phyloP scores from a whole-genome alignment of 352 stramenopile genomes.

The Phytophthora nicotianae region DNA sequence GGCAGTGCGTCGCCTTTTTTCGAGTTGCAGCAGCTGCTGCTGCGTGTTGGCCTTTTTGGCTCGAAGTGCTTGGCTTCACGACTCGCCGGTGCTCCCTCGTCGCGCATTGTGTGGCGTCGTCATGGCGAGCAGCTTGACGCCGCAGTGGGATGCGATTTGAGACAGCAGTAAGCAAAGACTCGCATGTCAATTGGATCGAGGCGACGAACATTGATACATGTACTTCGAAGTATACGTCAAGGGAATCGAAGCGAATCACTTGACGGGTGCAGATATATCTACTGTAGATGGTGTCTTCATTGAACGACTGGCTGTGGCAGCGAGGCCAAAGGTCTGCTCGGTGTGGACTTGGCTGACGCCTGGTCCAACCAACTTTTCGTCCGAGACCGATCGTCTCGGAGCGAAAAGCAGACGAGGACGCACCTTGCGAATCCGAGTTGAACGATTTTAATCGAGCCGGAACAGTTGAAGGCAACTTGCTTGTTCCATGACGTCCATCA shows the following conservation, averaged over 20 bases:
- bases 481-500: not conserved
- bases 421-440: slow-evolving; percentile 16
- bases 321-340: not conserved
- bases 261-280: not conserved
- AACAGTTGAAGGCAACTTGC: slow-evolving; percentile 25
- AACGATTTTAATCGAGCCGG: slow-evolving; percentile 28
- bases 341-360: slow-evolving; percentile 5
- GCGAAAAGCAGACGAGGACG: slow-evolving; percentile 27
- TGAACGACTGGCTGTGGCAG: slow-evolving; percentile 12
- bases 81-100: slow-evolving; percentile 6
- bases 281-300: not conserved
- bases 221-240: too few species aligned
- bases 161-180: slow-evolving; percentile 12
- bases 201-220: not conserved
- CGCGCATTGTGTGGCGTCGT: slow-evolving; percentile 25
- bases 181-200: not conserved
- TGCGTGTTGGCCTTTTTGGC: slow-evolving; percentile 26
- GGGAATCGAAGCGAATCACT: not conserved
- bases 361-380: slow-evolving; percentile 20
- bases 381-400: slow-evolving; percentile 22
- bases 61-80: slow-evolving; percentile 22
- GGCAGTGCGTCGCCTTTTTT: slow-evolving; percentile 24
- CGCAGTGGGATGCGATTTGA: slow-evolving; percentile 25
- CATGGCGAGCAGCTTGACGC: slow-evolving; percentile 17
- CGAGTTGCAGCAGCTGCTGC: slow-evolving; percentile 37